Conservation (phyloP, 495 filamentous ascomycete species). For the Xylaria cubensis region DNA sequence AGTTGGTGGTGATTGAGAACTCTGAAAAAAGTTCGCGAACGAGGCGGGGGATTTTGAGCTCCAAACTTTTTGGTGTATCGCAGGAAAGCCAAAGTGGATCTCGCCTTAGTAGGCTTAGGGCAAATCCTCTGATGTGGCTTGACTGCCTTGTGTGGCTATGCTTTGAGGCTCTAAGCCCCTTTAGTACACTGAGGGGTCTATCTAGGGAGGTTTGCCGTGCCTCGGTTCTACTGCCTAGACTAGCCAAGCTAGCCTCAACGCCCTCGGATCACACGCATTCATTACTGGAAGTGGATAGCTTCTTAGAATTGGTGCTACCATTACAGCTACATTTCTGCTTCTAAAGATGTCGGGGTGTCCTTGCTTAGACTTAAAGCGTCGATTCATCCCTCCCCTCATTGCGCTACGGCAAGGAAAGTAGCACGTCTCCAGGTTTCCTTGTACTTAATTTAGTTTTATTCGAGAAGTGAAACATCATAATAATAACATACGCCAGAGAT, state of each 20-base stretch:
- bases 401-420: background rate
- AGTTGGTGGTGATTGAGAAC: conserved; percentile 24
- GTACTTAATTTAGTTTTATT: background rate
- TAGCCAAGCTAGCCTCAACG: background rate
- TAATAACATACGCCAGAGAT: background rate
- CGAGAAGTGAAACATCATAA: background rate
- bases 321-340: background rate
- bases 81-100: conserved; percentile 28
- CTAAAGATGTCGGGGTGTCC: background rate
- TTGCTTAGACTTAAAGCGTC: background rate
- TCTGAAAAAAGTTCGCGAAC: conserved; percentile 31
- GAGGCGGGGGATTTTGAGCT: conserved; percentile 29
- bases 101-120: conserved; percentile 25
- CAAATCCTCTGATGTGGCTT: conserved; percentile 6
- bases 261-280: background rate
- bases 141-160: background rate
- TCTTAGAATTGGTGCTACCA: background rate
- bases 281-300: background rate
- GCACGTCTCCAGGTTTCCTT: background rate
- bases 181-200: too few relatives aligned
- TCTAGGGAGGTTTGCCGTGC: background rate
- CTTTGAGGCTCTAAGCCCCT: background rate
- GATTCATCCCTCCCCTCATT: background rate
- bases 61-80: conserved; percentile 44
- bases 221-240: background rate